Evolutionary conservation across 345 rosid species (phyloP).

Genomic region (Eucalyptus tenuipes): DNA sequence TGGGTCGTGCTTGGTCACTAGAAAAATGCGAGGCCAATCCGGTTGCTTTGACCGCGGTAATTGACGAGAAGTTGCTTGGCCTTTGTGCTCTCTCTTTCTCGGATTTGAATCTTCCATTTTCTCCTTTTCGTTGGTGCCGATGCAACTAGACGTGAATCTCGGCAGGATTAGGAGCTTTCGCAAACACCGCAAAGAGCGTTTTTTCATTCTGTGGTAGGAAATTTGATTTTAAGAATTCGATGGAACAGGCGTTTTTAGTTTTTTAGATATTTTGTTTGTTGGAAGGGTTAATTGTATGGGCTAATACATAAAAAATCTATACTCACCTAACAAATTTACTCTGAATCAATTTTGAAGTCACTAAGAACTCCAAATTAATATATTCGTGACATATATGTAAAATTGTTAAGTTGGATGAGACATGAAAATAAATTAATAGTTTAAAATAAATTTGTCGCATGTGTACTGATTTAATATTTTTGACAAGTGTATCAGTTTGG

Average conservation of each 20-base stretch:
- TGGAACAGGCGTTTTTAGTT: background rate
- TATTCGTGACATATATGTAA: fast-evolving
- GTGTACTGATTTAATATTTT: fast-evolving
- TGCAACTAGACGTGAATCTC: background rate
- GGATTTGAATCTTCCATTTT: background rate
- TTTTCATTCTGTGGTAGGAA: background rate
- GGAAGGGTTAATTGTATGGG: background rate
- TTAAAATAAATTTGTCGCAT: fast-evolving
- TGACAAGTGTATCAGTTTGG: fast-evolving
- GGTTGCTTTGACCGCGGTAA: background rate
- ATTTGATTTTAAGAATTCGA: no score
- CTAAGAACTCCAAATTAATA: no score
- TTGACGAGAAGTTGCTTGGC: background rate
- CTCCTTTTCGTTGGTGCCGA: background rate
- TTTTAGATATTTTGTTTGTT: background rate
- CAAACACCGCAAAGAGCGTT: background rate
- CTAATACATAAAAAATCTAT: no score
- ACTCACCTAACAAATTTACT: fast-evolving
- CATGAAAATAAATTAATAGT: no score
- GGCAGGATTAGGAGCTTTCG: background rate
- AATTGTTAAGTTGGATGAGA: no score
- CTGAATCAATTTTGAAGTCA: fast-evolving
- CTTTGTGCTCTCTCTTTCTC: background rate
- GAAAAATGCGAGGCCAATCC: background rate
- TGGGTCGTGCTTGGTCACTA: background rate